These are phyloP conservation scores for Akanthomyces lecanii DNA, from an alignment of 2,329 filamentous ascomycete species.

Conservation along the genomic window DNA sequence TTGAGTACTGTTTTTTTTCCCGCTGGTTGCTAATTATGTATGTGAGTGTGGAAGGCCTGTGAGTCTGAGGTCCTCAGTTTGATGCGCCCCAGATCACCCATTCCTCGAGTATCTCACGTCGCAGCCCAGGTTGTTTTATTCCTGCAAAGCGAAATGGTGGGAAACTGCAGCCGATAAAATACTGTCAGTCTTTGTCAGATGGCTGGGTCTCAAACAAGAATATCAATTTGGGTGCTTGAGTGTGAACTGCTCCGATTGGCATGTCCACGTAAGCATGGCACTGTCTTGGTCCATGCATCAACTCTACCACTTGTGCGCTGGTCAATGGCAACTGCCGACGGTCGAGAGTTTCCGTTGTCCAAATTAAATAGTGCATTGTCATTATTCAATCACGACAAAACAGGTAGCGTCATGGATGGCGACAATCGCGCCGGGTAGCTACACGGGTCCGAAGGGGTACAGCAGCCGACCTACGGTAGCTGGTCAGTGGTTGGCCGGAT, in stretches of 20 bases:
- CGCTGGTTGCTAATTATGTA: not conserved
- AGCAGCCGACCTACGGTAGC: not conserved
- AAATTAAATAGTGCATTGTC: not conserved
- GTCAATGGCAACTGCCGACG: not conserved
- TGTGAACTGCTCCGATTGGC: not conserved
- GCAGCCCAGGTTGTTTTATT: not conserved
- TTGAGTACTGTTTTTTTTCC: not conserved
- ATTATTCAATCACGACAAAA: not conserved
- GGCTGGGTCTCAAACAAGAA: not conserved
- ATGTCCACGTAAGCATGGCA: not conserved
- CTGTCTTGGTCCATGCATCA: not conserved
- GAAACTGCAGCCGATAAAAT: not conserved
- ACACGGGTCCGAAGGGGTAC: slow-evolving; percentile 2
- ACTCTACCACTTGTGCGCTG: not conserved
- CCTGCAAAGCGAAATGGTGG: not conserved
- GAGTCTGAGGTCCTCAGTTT: no score
- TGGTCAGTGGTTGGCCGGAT: not conserved
- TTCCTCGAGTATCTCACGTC: not conserved
- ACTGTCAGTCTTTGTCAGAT: not conserved
- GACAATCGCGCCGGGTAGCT: not conserved
- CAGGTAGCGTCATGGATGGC: slow-evolving; percentile 6
- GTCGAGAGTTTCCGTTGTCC: not conserved
- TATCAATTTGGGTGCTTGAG: not conserved
- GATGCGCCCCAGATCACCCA: no score
- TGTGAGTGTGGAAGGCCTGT: no score